Conservation (phyloP, 2,329 filamentous ascomycete genomes). For the Penicillium sp. region DNA sequence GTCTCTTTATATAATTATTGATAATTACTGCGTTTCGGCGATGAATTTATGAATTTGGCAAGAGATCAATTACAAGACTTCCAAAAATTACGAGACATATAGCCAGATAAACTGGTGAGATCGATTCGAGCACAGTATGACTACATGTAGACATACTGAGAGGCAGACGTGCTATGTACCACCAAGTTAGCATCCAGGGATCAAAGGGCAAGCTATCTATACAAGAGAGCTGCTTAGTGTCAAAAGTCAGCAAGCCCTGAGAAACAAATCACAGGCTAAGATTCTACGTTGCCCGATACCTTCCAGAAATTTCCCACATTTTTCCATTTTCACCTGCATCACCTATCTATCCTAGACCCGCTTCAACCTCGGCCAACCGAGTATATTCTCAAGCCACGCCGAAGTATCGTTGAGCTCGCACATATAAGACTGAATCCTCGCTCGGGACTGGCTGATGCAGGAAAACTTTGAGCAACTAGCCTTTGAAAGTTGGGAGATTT, state of each 20-base stretch:
- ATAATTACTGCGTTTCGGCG: neutral
- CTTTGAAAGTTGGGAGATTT: too few species aligned
- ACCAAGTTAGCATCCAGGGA: neutral
- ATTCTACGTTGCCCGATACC: too few species aligned
- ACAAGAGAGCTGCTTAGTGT: too few species aligned
- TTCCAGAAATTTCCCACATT: too few species aligned
- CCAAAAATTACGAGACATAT: neutral
- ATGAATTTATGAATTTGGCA: neutral
- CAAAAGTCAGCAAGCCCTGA: too few species aligned
- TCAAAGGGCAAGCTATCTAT: too few species aligned
- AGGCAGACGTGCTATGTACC: neutral
- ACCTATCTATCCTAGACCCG: neutral
- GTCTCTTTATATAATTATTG: neutral
- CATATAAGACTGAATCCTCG: neutral
- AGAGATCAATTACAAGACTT: neutral
- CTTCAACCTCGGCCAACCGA: neutral
- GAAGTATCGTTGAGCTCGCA: neutral
- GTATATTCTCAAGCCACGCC: neutral
- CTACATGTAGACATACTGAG: neutral
- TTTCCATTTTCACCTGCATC: too few species aligned
- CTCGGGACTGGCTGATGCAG: neutral
- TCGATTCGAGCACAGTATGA: neutral
- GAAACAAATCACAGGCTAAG: too few species aligned
- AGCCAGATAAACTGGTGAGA: neutral
- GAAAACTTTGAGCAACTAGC: neutral